Percentiles rank a stretch among this genome's conserved stretches.
Conservation (phyloP, 306 rosid genomes). For the Pterocarpus santalinus region DNA sequence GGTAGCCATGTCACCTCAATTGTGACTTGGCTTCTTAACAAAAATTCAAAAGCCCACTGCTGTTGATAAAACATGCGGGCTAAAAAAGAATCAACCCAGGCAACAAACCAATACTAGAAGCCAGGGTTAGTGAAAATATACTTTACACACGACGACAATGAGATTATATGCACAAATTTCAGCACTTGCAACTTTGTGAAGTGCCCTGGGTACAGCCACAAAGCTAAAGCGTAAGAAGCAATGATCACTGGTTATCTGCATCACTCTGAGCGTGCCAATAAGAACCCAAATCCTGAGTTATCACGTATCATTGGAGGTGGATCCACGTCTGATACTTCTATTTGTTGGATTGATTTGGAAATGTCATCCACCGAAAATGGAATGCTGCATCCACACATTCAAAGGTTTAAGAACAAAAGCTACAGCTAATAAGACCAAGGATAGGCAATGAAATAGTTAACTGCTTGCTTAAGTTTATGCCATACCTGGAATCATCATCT, state of each 20-base stretch:
- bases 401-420: conserved; percentile 33
- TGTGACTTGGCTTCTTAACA: conserved; percentile 53
- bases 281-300: conserved; percentile 94
- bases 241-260: conserved; percentile 33
- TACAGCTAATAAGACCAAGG: not conserved
- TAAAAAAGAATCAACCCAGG: conserved; percentile 52
- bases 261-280: conserved; percentile 89
- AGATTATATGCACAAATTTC: conserved; percentile 51
- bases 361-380: conserved; percentile 98
- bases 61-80: conserved; percentile 57
- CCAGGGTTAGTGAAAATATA: conserved; percentile 45
- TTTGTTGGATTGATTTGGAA: conserved; percentile 92
- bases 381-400: conserved; percentile 68
- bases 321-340: conserved; percentile 89
- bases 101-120: conserved; percentile 52
- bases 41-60: conserved; percentile 46
- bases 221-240: not conserved
- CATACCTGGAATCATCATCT: conserved; percentile 97
- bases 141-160: conserved; percentile 54
- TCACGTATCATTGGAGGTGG: conserved; percentile 99
- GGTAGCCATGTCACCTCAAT: not conserved
- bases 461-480: conserved; percentile 9
- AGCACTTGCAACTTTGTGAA: conserved; percentile 52
- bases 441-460: conserved; percentile 1
- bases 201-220: not conserved